These are phyloP conservation scores for Mycena polygramma DNA, from an alignment of 768 basidiomycete genomes.

Conservation along the genomic window DNA sequence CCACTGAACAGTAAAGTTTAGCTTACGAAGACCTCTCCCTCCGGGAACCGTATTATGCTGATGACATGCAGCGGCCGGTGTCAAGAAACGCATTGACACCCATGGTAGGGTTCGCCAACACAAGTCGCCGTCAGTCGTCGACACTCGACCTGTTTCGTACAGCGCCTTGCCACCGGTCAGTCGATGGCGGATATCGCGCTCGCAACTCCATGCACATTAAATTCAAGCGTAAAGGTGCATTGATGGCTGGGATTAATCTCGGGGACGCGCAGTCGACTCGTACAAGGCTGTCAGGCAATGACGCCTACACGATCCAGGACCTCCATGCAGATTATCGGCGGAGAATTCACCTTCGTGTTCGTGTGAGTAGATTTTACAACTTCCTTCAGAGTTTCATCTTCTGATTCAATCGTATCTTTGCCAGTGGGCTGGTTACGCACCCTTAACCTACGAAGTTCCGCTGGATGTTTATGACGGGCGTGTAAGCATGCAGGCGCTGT, in stretches of 20 bases:
- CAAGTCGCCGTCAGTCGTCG: slow-evolving; percentile 56
- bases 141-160: slow-evolving; percentile 65
- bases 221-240: slow-evolving; percentile 80
- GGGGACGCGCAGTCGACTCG: slow-evolving; percentile 75
- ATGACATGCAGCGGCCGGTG: slow-evolving; percentile 56
- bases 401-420: slow-evolving; percentile 5
- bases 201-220: slow-evolving; percentile 69
- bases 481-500: slow-evolving; percentile 75
- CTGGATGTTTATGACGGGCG: slow-evolving; percentile 76
- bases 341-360: slow-evolving; percentile 72
- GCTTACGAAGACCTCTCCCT: slow-evolving; percentile 66
- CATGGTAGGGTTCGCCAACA: slow-evolving; percentile 47
- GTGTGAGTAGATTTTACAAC: slow-evolving; percentile 56
- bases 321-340: slow-evolving; percentile 73
- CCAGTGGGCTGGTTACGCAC: slow-evolving; percentile 79
- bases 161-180: slow-evolving; percentile 51
- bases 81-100: slow-evolving; percentile 47
- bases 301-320: slow-evolving; percentile 74
- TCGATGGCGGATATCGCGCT: slow-evolving; percentile 60
- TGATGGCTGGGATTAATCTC: slow-evolving; percentile 74
- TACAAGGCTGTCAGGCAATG: slow-evolving; percentile 70
- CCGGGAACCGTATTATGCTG: slow-evolving; percentile 65
- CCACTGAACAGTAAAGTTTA: slow-evolving; percentile 36
- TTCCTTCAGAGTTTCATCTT: slow-evolving; percentile 9
- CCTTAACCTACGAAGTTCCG: slow-evolving; percentile 82